phyloP scores from a whole-genome alignment of 2,329 filamentous ascomycete genomes.

The Xylaria sp. region DNA sequence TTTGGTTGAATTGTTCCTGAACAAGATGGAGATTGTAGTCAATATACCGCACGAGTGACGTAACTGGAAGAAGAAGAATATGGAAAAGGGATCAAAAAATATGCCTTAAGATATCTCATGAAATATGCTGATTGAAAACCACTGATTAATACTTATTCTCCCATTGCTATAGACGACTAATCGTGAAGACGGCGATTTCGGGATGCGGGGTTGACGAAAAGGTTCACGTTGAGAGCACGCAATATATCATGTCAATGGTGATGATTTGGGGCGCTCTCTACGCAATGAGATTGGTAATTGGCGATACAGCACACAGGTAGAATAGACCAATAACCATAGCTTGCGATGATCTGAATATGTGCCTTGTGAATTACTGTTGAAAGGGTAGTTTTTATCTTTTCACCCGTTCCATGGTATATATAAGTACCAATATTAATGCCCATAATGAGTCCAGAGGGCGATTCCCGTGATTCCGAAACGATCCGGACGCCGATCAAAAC shows the following conservation, averaged over 20 bases:
- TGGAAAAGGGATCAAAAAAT: neutral
- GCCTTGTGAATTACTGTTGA: neutral
- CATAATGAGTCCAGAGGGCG: conserved; percentile 18
- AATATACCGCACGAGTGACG: neutral
- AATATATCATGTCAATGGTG: conserved; percentile 35
- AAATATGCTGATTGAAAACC: neutral
- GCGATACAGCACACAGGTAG: conserved; percentile 4
- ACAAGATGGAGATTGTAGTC: neutral
- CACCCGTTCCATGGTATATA: neutral
- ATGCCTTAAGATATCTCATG: neutral
- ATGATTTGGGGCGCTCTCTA: conserved; percentile 21
- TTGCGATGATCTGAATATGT: neutral
- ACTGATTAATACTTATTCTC: neutral
- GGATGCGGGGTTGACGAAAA: conserved; percentile 7
- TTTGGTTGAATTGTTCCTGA: conserved; percentile 14
- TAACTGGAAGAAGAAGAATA: neutral
- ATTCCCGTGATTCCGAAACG: conserved; percentile 14
- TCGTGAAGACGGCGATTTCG: neutral
- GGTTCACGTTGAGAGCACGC: conserved; percentile 30
- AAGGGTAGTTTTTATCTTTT: neutral
- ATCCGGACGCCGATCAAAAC: conserved; percentile 41
- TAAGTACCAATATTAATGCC: conserved; percentile 4
- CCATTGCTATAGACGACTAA: neutral
- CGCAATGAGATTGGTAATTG: conserved; percentile 32
- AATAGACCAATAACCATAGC: conserved; percentile 4